These are phyloP conservation scores for Capsella rubella DNA, from an alignment of 441 rosid genomes.

Conservation along the genomic window DNA sequence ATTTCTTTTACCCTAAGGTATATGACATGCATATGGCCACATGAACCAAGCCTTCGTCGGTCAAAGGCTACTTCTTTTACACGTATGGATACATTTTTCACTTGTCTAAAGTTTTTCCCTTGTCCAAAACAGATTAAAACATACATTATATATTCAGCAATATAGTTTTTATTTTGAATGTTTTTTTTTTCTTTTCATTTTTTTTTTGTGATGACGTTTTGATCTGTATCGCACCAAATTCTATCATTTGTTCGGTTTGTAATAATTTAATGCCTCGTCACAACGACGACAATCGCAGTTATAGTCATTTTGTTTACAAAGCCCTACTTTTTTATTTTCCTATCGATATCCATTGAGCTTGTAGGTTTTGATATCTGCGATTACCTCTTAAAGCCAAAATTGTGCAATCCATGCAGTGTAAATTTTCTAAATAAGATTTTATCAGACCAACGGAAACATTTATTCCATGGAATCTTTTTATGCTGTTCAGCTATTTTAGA, in stretches of 20 bases:
- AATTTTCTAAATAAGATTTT: neutral
- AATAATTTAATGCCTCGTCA: neutral
- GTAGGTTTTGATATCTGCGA: neutral
- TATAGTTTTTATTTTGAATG: no score
- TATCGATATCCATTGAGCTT: neutral
- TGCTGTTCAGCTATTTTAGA: neutral
- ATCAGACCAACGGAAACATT: neutral
- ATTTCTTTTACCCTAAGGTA: conserved; percentile 1
- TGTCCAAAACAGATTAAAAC: neutral
- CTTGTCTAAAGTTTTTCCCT: neutral
- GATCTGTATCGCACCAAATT: neutral
- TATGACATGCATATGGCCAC: conserved; percentile 9
- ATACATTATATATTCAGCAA: no score
- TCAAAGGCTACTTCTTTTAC: neutral
- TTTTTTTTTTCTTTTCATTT: no score
- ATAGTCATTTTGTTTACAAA: neutral
- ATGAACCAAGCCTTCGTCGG: conserved; percentile 5
- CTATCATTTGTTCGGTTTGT: neutral
- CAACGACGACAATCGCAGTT: neutral
- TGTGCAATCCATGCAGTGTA: neutral
- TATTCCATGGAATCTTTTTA: neutral
- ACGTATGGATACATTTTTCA: neutral
- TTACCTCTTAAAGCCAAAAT: neutral
- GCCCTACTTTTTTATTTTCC: neutral
- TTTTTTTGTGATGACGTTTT: neutral